phyloP scores from a whole-genome alignment of 495 filamentous ascomycete genomes.

The Penicillium coprophilum region DNA sequence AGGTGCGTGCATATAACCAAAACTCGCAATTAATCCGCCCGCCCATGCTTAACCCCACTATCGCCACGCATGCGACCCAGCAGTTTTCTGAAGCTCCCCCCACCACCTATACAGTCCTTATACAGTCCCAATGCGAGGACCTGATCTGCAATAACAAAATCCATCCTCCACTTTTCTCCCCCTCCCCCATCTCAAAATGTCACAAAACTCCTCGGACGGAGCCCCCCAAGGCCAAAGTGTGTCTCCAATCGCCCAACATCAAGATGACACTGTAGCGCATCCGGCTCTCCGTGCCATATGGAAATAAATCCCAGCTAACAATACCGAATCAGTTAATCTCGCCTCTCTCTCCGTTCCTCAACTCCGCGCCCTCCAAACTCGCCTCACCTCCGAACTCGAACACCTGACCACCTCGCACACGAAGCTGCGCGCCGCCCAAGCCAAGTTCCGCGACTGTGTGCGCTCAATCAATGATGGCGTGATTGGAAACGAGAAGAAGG shows the following conservation, averaged over 20 bases:
- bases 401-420: conserved; percentile 86
- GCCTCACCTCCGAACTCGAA: conserved; percentile 91
- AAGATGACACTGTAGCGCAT: neutral
- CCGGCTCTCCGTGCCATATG: neutral
- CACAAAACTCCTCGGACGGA: conserved; percentile 29
- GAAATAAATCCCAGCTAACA: conserved; percentile 2
- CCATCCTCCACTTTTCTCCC: neutral
- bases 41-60: conserved; percentile 4
- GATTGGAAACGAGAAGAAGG: conserved; percentile 40
- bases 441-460: conserved; percentile 89
- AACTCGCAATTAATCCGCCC: neutral
- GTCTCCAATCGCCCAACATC: conserved; percentile 12
- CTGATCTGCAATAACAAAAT: neutral
- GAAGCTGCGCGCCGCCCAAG: conserved; percentile 83
- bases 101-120: conserved; percentile 17
- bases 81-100: conserved; percentile 24
- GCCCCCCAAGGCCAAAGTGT: conserved; percentile 36
- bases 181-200: conserved; percentile 21
- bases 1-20: conserved; percentile 6
- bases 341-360: conserved; percentile 55
- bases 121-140: conserved; percentile 17
- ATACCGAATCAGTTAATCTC: conserved; percentile 56
- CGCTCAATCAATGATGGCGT: conserved; percentile 64
- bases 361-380: conserved; percentile 77
- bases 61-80: conserved; percentile 1